Evolutionary conservation across 768 basidiomycete species (phyloP), one percentile per base, ranked within the genome.

Genomic region (Grammothele lineata): DNA sequence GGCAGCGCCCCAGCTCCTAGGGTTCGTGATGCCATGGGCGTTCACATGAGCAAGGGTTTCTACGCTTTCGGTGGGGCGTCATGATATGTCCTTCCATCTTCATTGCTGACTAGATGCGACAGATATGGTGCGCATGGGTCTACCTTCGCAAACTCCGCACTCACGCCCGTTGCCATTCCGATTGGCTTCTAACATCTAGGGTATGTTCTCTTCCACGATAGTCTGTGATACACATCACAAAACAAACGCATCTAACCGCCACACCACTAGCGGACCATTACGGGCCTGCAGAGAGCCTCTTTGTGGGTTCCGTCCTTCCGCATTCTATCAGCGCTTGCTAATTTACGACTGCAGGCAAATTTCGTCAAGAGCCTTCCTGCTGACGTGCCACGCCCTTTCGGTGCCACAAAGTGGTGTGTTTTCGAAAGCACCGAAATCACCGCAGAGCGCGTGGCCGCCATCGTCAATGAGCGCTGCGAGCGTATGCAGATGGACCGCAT

Each of bases 321-420:
- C n/a, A n/a, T n/a, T n/a, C n/a, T n/a, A n/a, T n/a, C n/a, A n/a
- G n/a, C n/a, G n/a, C n/a, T n/a, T n/a, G n/a, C n/a, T n/a, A n/a
- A n/a, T n/a, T n/a, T 19, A n/a, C 15, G 35, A 6, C 15, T 36
- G 8, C 35, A 89, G 87, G 88, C 87, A 9, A 78, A 83, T 59
- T 87, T 84, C 62, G 76, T 77, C 50, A 60, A 68, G 45, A 69
- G 72, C 8, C 65, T 80, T 4, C 62, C 72, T 10, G 59, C 67
- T n/a, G 63, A 69, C 6, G 34, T 7, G 21, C 41, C 66, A n/a
- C 59, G 66, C 5, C 71, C 85, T 3, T 50, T 90, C 18, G 84
- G 85, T 19, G 87, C 84, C 4, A 91, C 89, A 1, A 92, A 92
- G 60, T 92, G 86, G 87, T 89, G 87, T 62, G 76, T 87, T 14